These are phyloP conservation scores for Aspergillus wentii DNA, from an alignment of 495 filamentous ascomycete genomes.

Conservation along the genomic window DNA sequence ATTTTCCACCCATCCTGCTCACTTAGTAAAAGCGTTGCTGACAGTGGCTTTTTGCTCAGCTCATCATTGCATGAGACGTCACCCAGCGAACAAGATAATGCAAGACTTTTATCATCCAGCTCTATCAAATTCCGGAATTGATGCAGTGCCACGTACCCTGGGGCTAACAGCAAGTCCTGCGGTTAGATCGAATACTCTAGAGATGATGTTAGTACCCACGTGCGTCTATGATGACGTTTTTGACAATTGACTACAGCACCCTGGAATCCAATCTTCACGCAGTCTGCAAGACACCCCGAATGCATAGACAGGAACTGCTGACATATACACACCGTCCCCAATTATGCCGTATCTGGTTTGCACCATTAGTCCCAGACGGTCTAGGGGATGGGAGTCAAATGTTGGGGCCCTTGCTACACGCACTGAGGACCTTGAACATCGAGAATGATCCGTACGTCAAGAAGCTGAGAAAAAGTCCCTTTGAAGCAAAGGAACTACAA, in stretches of 20 bases:
- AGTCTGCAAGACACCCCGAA: slow-evolving; percentile 64
- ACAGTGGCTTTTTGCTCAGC: slow-evolving; percentile 13
- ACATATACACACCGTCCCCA: slow-evolving; percentile 62
- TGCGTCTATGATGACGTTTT: too few species aligned
- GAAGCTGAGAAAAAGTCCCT: slow-evolving; percentile 36
- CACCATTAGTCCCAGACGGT: slow-evolving; percentile 1
- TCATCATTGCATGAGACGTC: slow-evolving; percentile 32
- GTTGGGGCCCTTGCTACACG: slow-evolving; percentile 13
- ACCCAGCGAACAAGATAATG: slow-evolving; percentile 78
- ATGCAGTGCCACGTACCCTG: slow-evolving; percentile 63
- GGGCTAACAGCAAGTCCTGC: slow-evolving; percentile 86
- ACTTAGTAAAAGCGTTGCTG: background rate
- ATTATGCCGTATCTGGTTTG: slow-evolving; percentile 50
- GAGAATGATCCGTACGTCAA: slow-evolving; percentile 65
- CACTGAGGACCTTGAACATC: slow-evolving; percentile 40
- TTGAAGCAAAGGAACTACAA: slow-evolving; percentile 29
- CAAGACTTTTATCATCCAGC: slow-evolving; percentile 61
- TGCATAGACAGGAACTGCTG: slow-evolving; percentile 65
- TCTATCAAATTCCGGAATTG: slow-evolving; percentile 20
- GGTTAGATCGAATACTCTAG: slow-evolving; percentile 35
- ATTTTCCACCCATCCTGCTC: slow-evolving; percentile 9
- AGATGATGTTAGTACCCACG: slow-evolving; percentile 29
- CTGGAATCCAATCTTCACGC: slow-evolving; percentile 78
- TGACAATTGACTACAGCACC: too few species aligned
- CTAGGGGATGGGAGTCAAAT: slow-evolving; percentile 9